phyloP scores from a whole-genome alignment of 2,329 filamentous ascomycete genomes.

The Fusarium dlaminii region DNA sequence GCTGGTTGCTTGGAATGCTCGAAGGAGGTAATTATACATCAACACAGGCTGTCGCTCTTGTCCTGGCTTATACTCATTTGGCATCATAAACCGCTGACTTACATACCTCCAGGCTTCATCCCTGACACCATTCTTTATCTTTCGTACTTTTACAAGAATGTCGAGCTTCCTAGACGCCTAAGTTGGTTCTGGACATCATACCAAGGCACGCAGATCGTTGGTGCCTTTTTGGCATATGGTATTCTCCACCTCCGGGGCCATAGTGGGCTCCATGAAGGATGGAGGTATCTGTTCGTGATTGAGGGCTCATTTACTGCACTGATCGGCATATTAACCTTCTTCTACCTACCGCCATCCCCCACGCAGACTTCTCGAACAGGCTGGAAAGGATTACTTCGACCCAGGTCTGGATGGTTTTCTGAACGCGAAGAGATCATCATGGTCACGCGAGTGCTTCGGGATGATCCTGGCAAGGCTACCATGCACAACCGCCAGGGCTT shows the following conservation, averaged over 20 bases:
- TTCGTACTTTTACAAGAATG: not conserved
- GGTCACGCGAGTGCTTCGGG: not conserved
- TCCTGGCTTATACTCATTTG: not conserved
- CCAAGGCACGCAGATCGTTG: not conserved
- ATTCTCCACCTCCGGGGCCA: not conserved
- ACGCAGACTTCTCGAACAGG: not conserved
- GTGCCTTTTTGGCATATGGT: not conserved
- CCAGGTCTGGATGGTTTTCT: not conserved
- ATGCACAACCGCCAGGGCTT: not conserved
- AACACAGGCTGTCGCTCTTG: not conserved
- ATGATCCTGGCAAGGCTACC: not conserved
- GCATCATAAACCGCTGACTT: not conserved
- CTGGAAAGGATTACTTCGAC: not conserved
- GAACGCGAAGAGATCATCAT: not conserved
- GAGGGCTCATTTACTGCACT: not conserved
- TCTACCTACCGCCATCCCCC: not conserved
- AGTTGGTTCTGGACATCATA: not conserved
- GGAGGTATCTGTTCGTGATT: not conserved
- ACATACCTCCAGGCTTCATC: not conserved
- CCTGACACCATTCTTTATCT: not conserved
- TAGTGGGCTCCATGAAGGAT: not conserved
- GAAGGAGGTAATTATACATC: not conserved
- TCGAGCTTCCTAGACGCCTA: not conserved
- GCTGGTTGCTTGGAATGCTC: not conserved
- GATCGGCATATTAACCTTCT: not conserved